Conservation (phyloP, 2,329 filamentous ascomycete species). For the Elsinoe australis region DNA sequence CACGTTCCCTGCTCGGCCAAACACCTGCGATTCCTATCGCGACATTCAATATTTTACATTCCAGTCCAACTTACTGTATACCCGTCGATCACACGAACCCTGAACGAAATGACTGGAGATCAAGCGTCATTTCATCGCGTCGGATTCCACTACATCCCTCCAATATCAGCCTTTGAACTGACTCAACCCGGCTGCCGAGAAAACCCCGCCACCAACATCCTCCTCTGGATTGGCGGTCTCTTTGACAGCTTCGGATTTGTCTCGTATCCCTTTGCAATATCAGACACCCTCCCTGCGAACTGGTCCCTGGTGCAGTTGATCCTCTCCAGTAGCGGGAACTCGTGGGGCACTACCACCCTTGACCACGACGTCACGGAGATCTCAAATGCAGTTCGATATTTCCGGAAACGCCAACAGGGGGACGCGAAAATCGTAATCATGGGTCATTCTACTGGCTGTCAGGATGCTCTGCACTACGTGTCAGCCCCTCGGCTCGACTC, state of each 20-base stretch:
- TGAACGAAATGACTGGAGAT: background rate
- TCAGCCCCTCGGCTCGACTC: constrained; percentile 27
- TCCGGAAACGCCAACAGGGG: constrained; percentile 34
- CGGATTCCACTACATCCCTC: constrained; percentile 11
- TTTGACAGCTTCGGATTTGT: constrained; percentile 62
- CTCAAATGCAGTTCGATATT: constrained; percentile 44
- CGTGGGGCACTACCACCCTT: constrained; percentile 49
- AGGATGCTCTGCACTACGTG: constrained; percentile 61
- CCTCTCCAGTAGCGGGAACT: constrained; percentile 46
- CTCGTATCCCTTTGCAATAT: constrained; percentile 48
- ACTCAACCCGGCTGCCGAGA: background rate
- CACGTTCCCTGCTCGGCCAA: background rate
- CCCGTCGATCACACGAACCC: background rate
- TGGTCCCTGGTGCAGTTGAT: constrained; percentile 43
- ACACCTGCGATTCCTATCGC: too few species aligned
- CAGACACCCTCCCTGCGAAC: constrained; percentile 39
- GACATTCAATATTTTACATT: too few species aligned
- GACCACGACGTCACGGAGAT: constrained; percentile 49
- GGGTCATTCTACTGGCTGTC: constrained; percentile 63
- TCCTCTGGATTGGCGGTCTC: constrained; percentile 64
- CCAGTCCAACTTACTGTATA: background rate
- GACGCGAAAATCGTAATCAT: constrained; percentile 55
- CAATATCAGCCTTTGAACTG: constrained; percentile 8
- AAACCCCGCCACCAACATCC: constrained; percentile 26
- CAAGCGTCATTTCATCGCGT: background rate